phyloP scores from a whole-genome alignment of 257 asterid species.

The Eustoma russellianum region DNA sequence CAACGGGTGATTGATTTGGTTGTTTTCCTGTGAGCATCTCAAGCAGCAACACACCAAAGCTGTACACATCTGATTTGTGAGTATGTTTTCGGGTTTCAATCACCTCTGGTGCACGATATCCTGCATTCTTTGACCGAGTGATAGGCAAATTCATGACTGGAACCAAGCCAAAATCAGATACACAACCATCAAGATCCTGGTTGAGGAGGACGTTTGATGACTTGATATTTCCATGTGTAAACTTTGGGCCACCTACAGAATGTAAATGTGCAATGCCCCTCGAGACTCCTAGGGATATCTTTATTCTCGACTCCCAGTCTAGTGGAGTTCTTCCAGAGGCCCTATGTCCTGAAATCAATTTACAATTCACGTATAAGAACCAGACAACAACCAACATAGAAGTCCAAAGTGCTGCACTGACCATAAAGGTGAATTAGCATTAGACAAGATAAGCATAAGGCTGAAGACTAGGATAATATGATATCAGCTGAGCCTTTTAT shows the following conservation, averaged over 20 bases:
- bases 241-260: conserved; percentile 63
- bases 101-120: conserved; percentile 85
- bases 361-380: background rate
- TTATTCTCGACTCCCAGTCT: conserved; percentile 81
- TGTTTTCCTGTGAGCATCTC: conserved; percentile 94
- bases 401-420: too few relatives aligned
- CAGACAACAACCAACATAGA: too few relatives aligned
- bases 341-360: conserved; percentile 42
- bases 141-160: conserved; percentile 72
- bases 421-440: too few relatives aligned
- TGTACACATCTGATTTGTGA: conserved; percentile 83
- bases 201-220: conserved; percentile 75
- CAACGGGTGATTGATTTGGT: conserved; percentile 62
- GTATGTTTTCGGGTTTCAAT: conserved; percentile 58
- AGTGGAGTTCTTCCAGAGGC: conserved; percentile 45
- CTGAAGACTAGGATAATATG: too few relatives aligned
- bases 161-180: conserved; percentile 73
- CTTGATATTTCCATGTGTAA: conserved; percentile 79
- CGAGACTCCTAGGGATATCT: conserved; percentile 76
- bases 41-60: conserved; percentile 82
- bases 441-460: too few relatives aligned
- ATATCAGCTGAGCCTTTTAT: too few relatives aligned
- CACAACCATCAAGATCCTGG: conserved; percentile 57
- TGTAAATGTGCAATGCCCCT: conserved; percentile 72
- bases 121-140: conserved; percentile 57